Base-by-base conservation (phyloP, 2,329 filamentous ascomycete species). In the Pseudodiploospora longispora region DNA sequence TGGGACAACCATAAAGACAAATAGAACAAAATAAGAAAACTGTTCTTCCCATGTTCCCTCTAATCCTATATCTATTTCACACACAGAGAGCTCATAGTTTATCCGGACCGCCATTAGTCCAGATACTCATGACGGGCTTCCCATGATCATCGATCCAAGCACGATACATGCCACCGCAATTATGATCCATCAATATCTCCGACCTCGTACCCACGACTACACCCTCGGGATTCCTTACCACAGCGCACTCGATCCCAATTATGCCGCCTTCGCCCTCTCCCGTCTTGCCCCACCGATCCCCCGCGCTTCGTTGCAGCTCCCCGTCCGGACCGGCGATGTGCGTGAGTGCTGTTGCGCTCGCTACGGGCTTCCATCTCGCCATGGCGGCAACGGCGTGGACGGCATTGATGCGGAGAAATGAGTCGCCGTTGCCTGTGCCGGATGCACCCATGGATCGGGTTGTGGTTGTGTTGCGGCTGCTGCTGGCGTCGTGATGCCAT, bases 401-500 rank as follows among this genome's bases (percentile, higher is more conserved):
- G 1, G 88, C 88, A 10, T 73, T 76, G 2, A 80, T 68, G 4
- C 87, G 80, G 10, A 95, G 71, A 60, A 95, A 95, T 0, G 85
- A 87, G 63, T 95, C 89, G 1, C 90, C 89, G 54, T 95, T 95
- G 0, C 89, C 90, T 0, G 88, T 91, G 1, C 87, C 85, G 0
- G 85, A 91, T 7, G 87, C 68, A 0, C 74, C 86, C 6, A 75
- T 57, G 0, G 72, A 69, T n/a, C 61, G 52, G 3, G 51, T 60
- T 29, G 32, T 30, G 5, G 42, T 44, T 12, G 40, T 43, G 6
- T 28, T 36, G 36, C 31, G 33, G 10, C 28, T 46, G 28, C 28
- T 38, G 38, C 30, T 27, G 30, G 28, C n/a, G 10, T 6, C 10
- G 19, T 19, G 19, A 19, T 19, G 19, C 19, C 19, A 19, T 19